A percentile compares a stretch with the other conserved stretches of the same genome.
Evolutionary conservation across 192 early-diverging fungal genomes (phyloP).

Genomic region (Coemansia sp.): DNA sequence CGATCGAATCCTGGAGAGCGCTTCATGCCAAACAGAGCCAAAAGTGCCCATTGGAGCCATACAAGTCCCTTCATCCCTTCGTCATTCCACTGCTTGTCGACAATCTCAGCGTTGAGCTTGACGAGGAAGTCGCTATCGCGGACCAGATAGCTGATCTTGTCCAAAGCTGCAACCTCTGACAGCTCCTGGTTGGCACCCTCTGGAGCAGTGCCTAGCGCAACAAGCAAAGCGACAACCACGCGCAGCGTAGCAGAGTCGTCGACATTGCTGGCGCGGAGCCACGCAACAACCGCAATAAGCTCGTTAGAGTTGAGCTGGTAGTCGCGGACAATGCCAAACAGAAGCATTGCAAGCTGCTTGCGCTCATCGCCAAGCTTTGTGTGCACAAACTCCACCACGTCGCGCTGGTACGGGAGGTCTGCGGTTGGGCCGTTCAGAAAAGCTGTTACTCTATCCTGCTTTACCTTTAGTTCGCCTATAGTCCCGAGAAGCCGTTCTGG

Average conservation of each 20-base stretch:
- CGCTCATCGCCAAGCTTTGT: conserved; percentile 48
- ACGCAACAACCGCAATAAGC: conserved; percentile 36
- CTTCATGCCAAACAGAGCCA: conserved; percentile 54
- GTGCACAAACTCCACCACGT: conserved; percentile 45
- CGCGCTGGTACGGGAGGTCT: conserved; percentile 46
- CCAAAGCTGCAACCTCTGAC: conserved; percentile 36
- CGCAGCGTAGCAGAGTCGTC: conserved; percentile 48
- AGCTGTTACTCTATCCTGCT: conserved; percentile 50
- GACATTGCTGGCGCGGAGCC: conserved; percentile 36
- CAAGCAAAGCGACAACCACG: conserved; percentile 32
- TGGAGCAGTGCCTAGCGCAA: conserved; percentile 29
- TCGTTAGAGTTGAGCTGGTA: conserved; percentile 45
- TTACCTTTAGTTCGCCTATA: conserved; percentile 53
- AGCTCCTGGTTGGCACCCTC: conserved; percentile 26
- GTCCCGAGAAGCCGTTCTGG: conserved; percentile 56
- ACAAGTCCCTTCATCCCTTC: conserved; percentile 55
- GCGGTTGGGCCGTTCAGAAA: conserved; percentile 55
- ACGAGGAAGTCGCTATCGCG: conserved; percentile 43
- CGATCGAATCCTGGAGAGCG: conserved; percentile 50
- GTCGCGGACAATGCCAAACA: conserved; percentile 44
- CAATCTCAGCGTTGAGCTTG: conserved; percentile 41
- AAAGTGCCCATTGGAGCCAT: conserved; percentile 64
- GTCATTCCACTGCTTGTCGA: conserved; percentile 46
- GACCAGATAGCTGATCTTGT: conserved; percentile 45
- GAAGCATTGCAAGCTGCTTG: conserved; percentile 45